Percentiles rank a stretch among this genome's conserved stretches.
phyloP scores from a whole-genome alignment of 208 protist species.

The Crithidia bombi region DNA sequence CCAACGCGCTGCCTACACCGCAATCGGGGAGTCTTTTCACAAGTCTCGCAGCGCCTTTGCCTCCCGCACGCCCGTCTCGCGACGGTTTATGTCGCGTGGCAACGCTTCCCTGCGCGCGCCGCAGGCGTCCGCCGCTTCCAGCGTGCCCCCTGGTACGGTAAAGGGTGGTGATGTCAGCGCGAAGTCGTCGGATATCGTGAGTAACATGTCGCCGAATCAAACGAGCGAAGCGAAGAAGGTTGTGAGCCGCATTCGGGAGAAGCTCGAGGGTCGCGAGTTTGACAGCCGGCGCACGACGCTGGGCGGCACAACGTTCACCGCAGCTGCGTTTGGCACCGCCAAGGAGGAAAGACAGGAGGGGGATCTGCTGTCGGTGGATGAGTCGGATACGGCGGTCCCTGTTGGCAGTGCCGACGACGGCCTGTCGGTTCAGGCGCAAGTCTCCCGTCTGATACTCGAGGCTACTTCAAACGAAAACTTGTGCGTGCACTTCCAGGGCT shows the following conservation, averaged over 20 bases:
- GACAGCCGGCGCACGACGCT: slow-evolving; percentile 28
- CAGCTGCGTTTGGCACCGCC: slow-evolving; percentile 16
- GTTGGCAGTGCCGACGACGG: slow-evolving; percentile 45
- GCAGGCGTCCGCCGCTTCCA: slow-evolving; percentile 15
- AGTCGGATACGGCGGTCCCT: slow-evolving; percentile 2
- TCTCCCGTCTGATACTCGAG: slow-evolving; percentile 95
- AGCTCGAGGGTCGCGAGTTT: slow-evolving; percentile 98
- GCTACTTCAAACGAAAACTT: slow-evolving; percentile 99
- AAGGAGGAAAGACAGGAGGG: slow-evolving; percentile 7
- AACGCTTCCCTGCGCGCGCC: slow-evolving; percentile 22
- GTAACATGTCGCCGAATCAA: slow-evolving; percentile 45
- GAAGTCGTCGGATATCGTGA: slow-evolving; percentile 22
- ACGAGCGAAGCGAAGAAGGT: slow-evolving; percentile 96
- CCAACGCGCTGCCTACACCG: slow-evolving; percentile 40
- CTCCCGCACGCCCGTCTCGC: slow-evolving; percentile 30
- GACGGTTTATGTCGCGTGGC: slow-evolving; percentile 13
- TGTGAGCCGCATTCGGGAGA: slow-evolving; percentile 96
- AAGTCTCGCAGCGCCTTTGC: slow-evolving; percentile 33
- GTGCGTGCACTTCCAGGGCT: slow-evolving; percentile 98
- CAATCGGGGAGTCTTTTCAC: slow-evolving; percentile 48
- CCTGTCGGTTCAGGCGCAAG: slow-evolving; percentile 85
- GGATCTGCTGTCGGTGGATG: slow-evolving; percentile 2
- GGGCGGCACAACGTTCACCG: slow-evolving; percentile 8
- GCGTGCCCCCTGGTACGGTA: background rate
- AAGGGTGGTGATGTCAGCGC: slow-evolving; percentile 4